These are phyloP conservation scores for Dictyophora rubrovolvata DNA, from an alignment of 768 basidiomycete genomes.

Conservation along the genomic window DNA sequence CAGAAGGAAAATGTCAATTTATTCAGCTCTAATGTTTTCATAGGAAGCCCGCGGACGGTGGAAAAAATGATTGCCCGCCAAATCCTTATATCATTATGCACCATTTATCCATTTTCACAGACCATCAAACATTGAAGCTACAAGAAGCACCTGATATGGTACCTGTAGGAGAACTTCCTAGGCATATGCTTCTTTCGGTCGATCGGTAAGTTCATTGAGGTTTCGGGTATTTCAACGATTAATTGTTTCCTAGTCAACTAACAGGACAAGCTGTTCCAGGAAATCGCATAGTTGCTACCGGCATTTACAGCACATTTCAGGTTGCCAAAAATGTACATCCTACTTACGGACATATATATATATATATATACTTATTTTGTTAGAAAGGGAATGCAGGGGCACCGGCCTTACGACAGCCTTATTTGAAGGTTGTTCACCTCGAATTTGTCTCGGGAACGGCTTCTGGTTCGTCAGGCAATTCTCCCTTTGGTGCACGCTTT, in stretches of 20 bases:
- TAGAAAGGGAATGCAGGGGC: conserved; percentile 68
- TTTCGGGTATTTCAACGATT: neutral
- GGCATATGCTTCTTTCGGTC: conserved; percentile 87
- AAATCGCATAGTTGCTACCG: conserved; percentile 89
- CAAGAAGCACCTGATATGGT: conserved; percentile 99
- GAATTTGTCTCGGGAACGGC: conserved; percentile 73
- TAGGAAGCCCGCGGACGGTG: conserved; percentile 51
- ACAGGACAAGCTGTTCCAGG: conserved; percentile 93
- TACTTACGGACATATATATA: neutral
- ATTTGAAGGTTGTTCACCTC: conserved; percentile 86
- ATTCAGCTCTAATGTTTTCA: neutral
- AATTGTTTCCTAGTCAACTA: conserved; percentile 37
- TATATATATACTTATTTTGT: neutral
- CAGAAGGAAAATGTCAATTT: neutral
- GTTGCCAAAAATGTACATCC: conserved; percentile 54
- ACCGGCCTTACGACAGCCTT: conserved; percentile 86
- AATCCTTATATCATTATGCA: conserved; percentile 96
- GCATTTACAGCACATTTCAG: conserved; percentile 95
- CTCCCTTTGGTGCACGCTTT: conserved; percentile 81
- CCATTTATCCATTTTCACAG: conserved; percentile 86
- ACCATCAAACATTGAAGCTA: conserved; percentile 92
- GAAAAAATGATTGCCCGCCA: conserved; percentile 88
- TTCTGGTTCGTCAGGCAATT: conserved; percentile 52
- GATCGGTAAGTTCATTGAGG: conserved; percentile 43
- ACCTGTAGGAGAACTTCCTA: conserved; percentile 92